These are phyloP conservation scores for Plantago lanceolata DNA, from an alignment of 305 asterid genomes.

Conservation along the genomic window DNA sequence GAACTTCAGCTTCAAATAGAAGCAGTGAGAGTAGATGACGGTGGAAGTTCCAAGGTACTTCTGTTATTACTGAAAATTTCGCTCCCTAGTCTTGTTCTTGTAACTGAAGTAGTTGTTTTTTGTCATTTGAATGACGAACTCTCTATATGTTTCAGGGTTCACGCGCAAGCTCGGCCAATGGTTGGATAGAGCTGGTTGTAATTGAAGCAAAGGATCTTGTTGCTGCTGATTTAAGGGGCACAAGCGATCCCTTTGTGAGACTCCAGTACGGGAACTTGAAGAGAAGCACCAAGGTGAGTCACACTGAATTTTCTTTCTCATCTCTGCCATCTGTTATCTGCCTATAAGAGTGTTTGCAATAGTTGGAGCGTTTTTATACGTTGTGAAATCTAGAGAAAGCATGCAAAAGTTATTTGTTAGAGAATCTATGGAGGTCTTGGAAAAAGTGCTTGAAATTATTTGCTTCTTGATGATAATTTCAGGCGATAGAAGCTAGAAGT, in stretches of 20 bases:
- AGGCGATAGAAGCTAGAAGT: neutral
- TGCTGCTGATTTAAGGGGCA: slow-evolving; percentile 97
- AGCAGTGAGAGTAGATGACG: slow-evolving; percentile 53
- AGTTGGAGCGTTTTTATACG: neutral
- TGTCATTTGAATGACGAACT: neutral
- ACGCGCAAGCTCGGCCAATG: slow-evolving; percentile 40
- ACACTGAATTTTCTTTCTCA: neutral
- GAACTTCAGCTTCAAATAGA: slow-evolving; percentile 85
- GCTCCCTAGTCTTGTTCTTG: slow-evolving; percentile 1
- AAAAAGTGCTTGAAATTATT: no score
- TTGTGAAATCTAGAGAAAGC: neutral
- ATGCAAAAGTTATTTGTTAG: neutral
- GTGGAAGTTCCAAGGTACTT: slow-evolving; percentile 55
- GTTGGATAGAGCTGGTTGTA: slow-evolving; percentile 87
- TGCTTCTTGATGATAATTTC: neutral
- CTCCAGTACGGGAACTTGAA: slow-evolving; percentile 84
- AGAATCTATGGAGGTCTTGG: neutral
- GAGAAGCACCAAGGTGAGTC: slow-evolving; percentile 79
- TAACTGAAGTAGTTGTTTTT: neutral
- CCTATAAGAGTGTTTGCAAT: neutral
- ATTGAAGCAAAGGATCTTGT: slow-evolving; percentile 89
- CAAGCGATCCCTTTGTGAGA: slow-evolving; percentile 94
- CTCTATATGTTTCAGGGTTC: slow-evolving; percentile 47
- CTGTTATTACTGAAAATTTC: slow-evolving; percentile 12
- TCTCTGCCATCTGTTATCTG: neutral